Evolutionary conservation across 768 basidiomycete species (phyloP).

Genomic region (Krasilnikovozyma curviuscula): DNA sequence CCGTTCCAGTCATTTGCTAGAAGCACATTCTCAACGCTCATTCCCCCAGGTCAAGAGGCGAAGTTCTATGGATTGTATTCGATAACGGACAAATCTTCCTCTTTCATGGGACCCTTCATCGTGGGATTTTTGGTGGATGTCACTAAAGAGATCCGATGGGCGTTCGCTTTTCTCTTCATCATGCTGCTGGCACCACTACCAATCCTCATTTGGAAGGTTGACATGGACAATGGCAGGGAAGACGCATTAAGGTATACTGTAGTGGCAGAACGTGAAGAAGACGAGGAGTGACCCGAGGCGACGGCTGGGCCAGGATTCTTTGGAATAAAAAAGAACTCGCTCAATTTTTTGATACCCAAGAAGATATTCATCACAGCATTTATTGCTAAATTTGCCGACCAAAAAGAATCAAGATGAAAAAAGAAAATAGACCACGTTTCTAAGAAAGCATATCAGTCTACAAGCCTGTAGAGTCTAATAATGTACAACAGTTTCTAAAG

Average conservation of each 20-base stretch:
- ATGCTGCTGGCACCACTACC: slow-evolving; percentile 73
- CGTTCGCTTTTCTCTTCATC: slow-evolving; percentile 65
- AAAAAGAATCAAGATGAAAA: no score
- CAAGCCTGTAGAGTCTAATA: no score
- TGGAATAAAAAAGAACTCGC: no score
- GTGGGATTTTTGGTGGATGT: slow-evolving; percentile 72
- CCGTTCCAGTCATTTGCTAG: slow-evolving; percentile 81
- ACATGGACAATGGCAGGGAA: slow-evolving; percentile 44
- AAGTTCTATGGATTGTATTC: slow-evolving; percentile 70
- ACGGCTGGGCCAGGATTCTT: not conserved
- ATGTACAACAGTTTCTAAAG: no score
- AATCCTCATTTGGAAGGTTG: slow-evolving; percentile 41
- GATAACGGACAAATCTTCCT: slow-evolving; percentile 63
- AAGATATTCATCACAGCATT: no score
- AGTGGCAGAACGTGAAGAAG: no score
- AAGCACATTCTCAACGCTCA: slow-evolving; percentile 65
- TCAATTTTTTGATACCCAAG: no score
- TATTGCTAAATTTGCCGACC: no score
- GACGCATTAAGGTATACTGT: slow-evolving; percentile 31
- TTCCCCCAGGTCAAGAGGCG: slow-evolving; percentile 68
- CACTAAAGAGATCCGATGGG: slow-evolving; percentile 79
- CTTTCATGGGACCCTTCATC: slow-evolving; percentile 74
- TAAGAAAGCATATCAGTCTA: no score
- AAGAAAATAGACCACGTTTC: no score
- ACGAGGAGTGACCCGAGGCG: not conserved